Evolutionary conservation across 1,139 yeast species (phyloP), one percentile per base, ranked within the genome.

Genomic region (Kurtzmaniella quercitrusa): DNA sequence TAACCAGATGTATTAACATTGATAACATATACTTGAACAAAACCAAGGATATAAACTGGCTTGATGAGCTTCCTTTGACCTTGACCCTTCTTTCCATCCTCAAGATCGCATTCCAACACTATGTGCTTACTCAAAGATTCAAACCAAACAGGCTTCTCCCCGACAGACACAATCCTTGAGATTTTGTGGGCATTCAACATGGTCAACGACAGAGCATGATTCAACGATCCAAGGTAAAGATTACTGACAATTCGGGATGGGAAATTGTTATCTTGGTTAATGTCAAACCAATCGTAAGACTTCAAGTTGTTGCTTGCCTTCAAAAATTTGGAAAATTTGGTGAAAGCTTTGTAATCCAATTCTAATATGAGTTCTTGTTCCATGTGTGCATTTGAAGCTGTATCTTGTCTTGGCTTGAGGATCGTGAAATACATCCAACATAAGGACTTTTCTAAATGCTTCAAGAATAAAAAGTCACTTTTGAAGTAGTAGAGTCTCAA

Each of bases 71-170:
- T 42, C 21, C 47, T 40, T 16, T 40, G 34, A 11, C 25, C 15
- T 15, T 40, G 34, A 11, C 25, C 15, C 14, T 37, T 24, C 4
- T 31, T 29, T 9, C 42, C 39, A 33, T 42, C 25, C 10, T 43
- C 41, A 10, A 45, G 40, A 15, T 59, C 60, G 45, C 48, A 60
- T 41, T 60, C 65, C 44, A 63, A 54, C 10, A 42, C 36, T 5
- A 51, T 15, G 21, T 23, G 29, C 8, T 39, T 47, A 6, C 51
- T 47, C 16, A 66, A 51, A 4, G 55, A 49, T 10, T 48, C 46
- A 29, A 65, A 57, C 75, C 75, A 70, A 4, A 41, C 37, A 0
- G 75, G 75, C 40, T 58, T 57, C 49, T 68, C 74, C 14, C 73
- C 75, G 39, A 70, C 60, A 4, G 73, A 65, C 2, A 70, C 58